A percentile compares a stretch with the other conserved stretches of the same genome.
These are phyloP conservation scores for Steccherinum ochraceum DNA, from an alignment of 768 basidiomycete genomes.

Conservation along the genomic window DNA sequence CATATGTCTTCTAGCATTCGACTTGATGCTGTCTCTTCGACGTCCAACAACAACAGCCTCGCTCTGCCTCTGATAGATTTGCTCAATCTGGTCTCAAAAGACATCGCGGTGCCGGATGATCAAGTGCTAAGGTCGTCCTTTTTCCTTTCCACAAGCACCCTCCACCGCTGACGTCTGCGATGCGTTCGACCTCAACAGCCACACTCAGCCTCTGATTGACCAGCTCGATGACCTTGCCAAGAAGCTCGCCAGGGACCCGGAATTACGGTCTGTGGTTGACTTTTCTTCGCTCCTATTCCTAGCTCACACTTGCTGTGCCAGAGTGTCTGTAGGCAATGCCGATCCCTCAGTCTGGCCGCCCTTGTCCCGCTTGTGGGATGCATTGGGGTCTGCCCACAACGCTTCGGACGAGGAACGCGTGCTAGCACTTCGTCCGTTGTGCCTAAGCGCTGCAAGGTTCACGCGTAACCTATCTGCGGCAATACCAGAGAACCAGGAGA, in stretches of 20 bases:
- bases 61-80: conserved; percentile 20
- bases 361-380: conserved; percentile 50
- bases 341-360: conserved; percentile 48
- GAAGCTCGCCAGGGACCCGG: conserved; percentile 39
- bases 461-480: conserved; percentile 83
- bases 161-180: conserved; percentile 36
- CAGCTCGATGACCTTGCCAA: conserved; percentile 46
- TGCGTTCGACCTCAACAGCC: conserved; percentile 29
- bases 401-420: conserved; percentile 38
- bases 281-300: not conserved
- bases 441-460: conserved; percentile 51
- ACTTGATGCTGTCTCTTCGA: conserved; percentile 39
- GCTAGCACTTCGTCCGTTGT: conserved; percentile 20
- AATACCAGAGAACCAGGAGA: conserved; percentile 60
- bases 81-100: conserved; percentile 46
- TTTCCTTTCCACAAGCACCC: not conserved
- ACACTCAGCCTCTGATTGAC: conserved; percentile 16
- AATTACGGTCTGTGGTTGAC: conserved; percentile 21
- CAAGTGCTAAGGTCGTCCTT: conserved; percentile 22
- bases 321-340: conserved; percentile 28
- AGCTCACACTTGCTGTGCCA: conserved; percentile 13
- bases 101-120: conserved; percentile 43
- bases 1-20: conserved; percentile 11
- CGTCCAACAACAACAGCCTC: conserved; percentile 28
- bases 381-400: conserved; percentile 14